A percentile compares a stretch with the other conserved stretches of the same genome.
phyloP scores from a whole-genome alignment of 345 rosid species.

The Populus ilicifolia region DNA sequence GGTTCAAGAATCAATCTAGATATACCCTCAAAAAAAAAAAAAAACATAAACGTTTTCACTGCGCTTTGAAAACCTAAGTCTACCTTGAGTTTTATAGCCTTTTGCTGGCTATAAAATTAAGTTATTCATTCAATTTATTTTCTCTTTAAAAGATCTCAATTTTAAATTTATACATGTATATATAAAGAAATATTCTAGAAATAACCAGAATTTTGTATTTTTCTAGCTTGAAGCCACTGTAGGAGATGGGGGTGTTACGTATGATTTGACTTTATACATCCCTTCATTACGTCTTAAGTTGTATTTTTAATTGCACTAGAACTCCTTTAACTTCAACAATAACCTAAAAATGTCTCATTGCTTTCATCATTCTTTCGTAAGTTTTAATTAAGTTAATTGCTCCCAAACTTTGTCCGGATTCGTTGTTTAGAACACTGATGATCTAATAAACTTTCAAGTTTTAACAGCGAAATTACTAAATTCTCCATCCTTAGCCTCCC shows the following conservation, averaged over 20 bases:
- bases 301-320: neutral
- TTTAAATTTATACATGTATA: too few relatives aligned
- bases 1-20: too few relatives aligned
- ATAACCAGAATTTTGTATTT: neutral
- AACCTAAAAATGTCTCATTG: neutral
- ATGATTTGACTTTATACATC: neutral
- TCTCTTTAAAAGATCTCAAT: too few relatives aligned
- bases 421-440: neutral
- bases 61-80: too few relatives aligned
- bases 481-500: constrained; percentile 13
- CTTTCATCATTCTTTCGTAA: neutral
- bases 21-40: too few relatives aligned
- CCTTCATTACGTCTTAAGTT: neutral
- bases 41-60: too few relatives aligned
- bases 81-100: too few relatives aligned
- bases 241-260: neutral
- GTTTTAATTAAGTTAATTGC: neutral
- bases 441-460: neutral
- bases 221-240: neutral
- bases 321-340: neutral
- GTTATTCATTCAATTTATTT: too few relatives aligned
- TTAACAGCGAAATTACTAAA: neutral
- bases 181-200: too few relatives aligned
- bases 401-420: neutral
- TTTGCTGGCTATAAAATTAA: too few relatives aligned